These are phyloP conservation scores for Coffea eugenioides DNA, from an alignment of 257 asterid species.

Conservation along the genomic window DNA sequence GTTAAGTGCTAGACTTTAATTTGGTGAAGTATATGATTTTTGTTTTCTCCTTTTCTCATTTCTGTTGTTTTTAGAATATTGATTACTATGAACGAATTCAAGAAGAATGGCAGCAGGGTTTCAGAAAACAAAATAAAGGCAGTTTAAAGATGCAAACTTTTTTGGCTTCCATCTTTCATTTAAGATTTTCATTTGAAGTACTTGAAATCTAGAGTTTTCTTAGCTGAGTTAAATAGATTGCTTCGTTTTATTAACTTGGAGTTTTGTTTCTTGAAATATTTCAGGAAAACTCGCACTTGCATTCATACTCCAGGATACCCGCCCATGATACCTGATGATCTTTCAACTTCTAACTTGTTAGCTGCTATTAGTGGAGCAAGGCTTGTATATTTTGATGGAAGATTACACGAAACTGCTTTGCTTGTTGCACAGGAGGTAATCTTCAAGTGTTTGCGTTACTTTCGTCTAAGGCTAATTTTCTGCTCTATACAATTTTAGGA, in stretches of 20 bases:
- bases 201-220: neutral
- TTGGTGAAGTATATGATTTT: neutral
- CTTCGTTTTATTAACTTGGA: neutral
- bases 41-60: neutral
- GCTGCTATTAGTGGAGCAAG: constrained; percentile 71
- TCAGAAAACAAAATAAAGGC: neutral
- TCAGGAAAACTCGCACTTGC: constrained; percentile 95
- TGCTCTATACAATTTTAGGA: neutral
- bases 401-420: constrained; percentile 83
- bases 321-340: constrained; percentile 84
- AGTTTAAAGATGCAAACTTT: neutral
- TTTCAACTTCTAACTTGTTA: constrained; percentile 52
- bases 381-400: constrained; percentile 74
- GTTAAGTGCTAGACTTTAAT: neutral
- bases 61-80: neutral
- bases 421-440: constrained; percentile 82
- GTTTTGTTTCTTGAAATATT: constrained; percentile 22
- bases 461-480: neutral
- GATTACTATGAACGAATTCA: neutral
- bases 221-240: neutral
- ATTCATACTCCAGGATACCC: constrained; percentile 97
- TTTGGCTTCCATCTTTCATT: neutral
- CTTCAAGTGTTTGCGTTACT: constrained; percentile 9
- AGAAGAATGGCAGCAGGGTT: neutral
- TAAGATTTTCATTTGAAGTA: neutral